phyloP scores from a whole-genome alignment of 805 yeast species.

The Wickerhamomyces bisporus region DNA sequence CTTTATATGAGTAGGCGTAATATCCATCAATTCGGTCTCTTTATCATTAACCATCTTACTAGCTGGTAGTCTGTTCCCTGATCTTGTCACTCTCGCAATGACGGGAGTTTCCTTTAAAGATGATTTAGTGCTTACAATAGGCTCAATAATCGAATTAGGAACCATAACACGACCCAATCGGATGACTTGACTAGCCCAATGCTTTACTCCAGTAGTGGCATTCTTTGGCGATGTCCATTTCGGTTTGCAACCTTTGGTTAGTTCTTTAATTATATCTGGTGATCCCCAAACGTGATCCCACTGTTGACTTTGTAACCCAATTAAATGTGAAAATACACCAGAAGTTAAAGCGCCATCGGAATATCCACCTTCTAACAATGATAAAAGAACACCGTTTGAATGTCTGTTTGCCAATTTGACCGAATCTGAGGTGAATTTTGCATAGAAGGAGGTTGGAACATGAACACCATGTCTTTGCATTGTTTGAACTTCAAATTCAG shows the following conservation, averaged over 20 bases:
- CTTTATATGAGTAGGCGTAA: slow-evolving; percentile 2
- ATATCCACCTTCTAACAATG: slow-evolving; percentile 82
- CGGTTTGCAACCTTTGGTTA: slow-evolving; percentile 62
- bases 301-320: slow-evolving; percentile 54
- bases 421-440: slow-evolving; percentile 67
- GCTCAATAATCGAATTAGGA: slow-evolving; percentile 32
- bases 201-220: slow-evolving; percentile 45
- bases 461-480: slow-evolving; percentile 84
- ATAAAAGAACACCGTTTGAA: slow-evolving; percentile 55
- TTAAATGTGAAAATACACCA: slow-evolving; percentile 73
- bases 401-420: slow-evolving; percentile 62
- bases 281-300: slow-evolving; percentile 69
- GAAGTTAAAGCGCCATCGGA: slow-evolving; percentile 77
- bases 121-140: slow-evolving; percentile 1
- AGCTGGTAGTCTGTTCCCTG: slow-evolving; percentile 10
- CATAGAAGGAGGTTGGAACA: slow-evolving; percentile 77
- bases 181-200: slow-evolving; percentile 63
- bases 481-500: slow-evolving; percentile 73
- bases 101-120: not conserved
- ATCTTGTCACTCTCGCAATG: slow-evolving; percentile 14
- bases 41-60: slow-evolving; percentile 11
- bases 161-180: slow-evolving; percentile 58
- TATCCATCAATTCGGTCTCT: not conserved
- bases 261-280: slow-evolving; percentile 55
- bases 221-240: slow-evolving; percentile 57